phyloP scores from a whole-genome alignment of 164 flowering plant species.

The Aristolochia fimbriata region DNA sequence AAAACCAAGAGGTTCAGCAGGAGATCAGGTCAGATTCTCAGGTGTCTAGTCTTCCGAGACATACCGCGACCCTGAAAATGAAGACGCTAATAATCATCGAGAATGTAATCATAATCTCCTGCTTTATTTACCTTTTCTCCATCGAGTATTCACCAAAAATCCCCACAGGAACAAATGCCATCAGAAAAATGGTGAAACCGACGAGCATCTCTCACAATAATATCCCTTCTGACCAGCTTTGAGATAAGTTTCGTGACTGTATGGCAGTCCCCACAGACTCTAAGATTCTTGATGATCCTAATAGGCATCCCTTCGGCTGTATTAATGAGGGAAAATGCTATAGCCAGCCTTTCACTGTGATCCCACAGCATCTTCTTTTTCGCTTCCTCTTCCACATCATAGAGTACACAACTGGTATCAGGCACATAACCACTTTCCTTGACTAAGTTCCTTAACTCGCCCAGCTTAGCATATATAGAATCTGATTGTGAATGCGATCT shows the following conservation, averaged over 20 bases:
- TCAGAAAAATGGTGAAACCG: conserved; percentile 30
- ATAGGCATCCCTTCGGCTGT: conserved; percentile 20
- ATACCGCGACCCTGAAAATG: too few species aligned
- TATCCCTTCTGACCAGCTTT: conserved; percentile 26
- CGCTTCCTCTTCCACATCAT: conserved; percentile 30
- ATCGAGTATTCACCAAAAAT: conserved; percentile 25
- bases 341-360: conserved; percentile 40
- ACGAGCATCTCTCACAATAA: conserved; percentile 29
- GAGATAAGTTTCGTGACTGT: conserved; percentile 29
- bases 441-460: conserved; percentile 11
- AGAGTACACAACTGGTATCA: conserved; percentile 24
- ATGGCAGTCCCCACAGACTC: conserved; percentile 38
- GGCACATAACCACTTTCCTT: conserved; percentile 29
- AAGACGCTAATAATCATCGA: too few species aligned
- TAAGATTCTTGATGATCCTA: conserved; percentile 37
- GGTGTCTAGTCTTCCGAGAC: too few species aligned
- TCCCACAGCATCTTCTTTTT: conserved; percentile 39
- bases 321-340: conserved; percentile 33
- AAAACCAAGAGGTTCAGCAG: too few species aligned
- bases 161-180: conserved; percentile 34
- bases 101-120: too few species aligned
- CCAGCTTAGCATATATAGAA: conserved; percentile 15
- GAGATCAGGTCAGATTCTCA: too few species aligned
- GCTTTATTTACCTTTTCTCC: background rate
- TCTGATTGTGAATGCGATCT: conserved; percentile 26